Evolutionary conservation across 495 filamentous ascomycete species (phyloP), one percentile per base, ranked within the genome.

Genomic region (Talaromyces adpressus): DNA sequence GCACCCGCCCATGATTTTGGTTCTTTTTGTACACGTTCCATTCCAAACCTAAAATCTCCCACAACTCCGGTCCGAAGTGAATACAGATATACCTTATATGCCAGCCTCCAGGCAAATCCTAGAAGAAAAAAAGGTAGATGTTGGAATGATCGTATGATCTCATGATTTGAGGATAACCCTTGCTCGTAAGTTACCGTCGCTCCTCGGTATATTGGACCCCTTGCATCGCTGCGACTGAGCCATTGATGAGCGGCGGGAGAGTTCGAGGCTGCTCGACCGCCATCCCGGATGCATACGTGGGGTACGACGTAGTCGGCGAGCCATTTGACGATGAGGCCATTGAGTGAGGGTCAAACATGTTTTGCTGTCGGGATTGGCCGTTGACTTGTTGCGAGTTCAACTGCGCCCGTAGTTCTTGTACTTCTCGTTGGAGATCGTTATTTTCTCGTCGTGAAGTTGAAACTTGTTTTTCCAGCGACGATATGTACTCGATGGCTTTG

Each of bases 151-250:
- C 12, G 16, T 9, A 41, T 41, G 36, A 41, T 41, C 0, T 36
- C 1, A 36, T 41, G 34, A 39, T 39, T 16, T 9, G 23, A 16
- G 9, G 12, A 12, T 29, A 56, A 56, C 22, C 22, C 22, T 27
- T 27, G 52, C 29, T 30, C 52, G 52, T 49, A 54, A 62, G 60
- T 65, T 66, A 63, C 32, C 56, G 56, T 20, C 78, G 73, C 58
- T 81, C 81, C 59, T 84, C 79, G 20, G 78, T 77, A 66, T 84
- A 85, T 66, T 85, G 81, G 14, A 85, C 78, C 23, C 82, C 82
- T 69, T 85, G 82, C 82, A 85, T 85, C 18, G 79, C 74, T n/a
- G 80, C 79, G 11, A 73, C 71, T 0, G 77, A 76, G 2, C 80
- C 79, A 64, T 81, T 82, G 69, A 80, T 77, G 18, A 83, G 72